Percentiles rank a stretch among this genome's conserved stretches.
These are phyloP conservation scores for Pythium phragmiticola DNA, from an alignment of 352 stramenopile species.

Conservation along the genomic window DNA sequence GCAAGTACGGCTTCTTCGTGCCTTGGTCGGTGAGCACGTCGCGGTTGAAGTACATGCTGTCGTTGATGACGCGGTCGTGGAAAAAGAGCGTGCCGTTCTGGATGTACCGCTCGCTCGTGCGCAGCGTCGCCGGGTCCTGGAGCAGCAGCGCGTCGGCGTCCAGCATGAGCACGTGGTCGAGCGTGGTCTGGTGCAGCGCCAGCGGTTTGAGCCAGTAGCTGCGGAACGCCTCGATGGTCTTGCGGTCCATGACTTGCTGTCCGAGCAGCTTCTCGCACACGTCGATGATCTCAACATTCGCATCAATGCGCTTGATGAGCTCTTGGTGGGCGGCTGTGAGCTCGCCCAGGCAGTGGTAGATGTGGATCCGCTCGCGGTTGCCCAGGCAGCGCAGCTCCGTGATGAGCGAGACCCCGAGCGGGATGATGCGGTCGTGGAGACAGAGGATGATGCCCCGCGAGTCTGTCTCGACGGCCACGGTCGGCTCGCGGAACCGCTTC, in stretches of 20 bases:
- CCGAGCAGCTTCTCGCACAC: slow-evolving; percentile 49
- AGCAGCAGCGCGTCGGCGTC: slow-evolving; percentile 29
- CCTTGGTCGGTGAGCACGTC: slow-evolving; percentile 24
- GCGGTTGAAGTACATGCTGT: slow-evolving; percentile 40
- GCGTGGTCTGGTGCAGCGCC: slow-evolving; percentile 23
- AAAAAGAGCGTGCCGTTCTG: slow-evolving; percentile 48
- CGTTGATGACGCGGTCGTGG: slow-evolving; percentile 38
- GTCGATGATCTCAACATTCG: slow-evolving; percentile 53
- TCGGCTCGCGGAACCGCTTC: slow-evolving; percentile 2
- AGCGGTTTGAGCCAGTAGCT: slow-evolving; percentile 32
- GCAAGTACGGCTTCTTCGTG: slow-evolving; percentile 27
- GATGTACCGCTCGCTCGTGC: slow-evolving; percentile 25
- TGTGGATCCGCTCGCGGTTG: slow-evolving; percentile 37
- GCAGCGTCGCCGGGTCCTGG: slow-evolving; percentile 22
- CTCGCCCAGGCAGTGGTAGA: slow-evolving; percentile 45
- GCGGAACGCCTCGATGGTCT: slow-evolving; percentile 19
- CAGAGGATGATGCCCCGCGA: slow-evolving; percentile 30
- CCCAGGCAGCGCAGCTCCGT: slow-evolving; percentile 41
- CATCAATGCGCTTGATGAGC: slow-evolving; percentile 42
- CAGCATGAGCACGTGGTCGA: slow-evolving; percentile 21
- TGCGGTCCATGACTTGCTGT: slow-evolving; percentile 10
- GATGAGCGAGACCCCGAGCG: slow-evolving; percentile 61
- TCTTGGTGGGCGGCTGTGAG: slow-evolving; percentile 34
- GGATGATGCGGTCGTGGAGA: slow-evolving; percentile 50
- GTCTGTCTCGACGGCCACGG: neutral